A percentile compares a stretch with the other conserved stretches of the same genome.
Evolutionary conservation across 768 basidiomycete genomes (phyloP).

Genomic region (Boletus vinaceobasis): DNA sequence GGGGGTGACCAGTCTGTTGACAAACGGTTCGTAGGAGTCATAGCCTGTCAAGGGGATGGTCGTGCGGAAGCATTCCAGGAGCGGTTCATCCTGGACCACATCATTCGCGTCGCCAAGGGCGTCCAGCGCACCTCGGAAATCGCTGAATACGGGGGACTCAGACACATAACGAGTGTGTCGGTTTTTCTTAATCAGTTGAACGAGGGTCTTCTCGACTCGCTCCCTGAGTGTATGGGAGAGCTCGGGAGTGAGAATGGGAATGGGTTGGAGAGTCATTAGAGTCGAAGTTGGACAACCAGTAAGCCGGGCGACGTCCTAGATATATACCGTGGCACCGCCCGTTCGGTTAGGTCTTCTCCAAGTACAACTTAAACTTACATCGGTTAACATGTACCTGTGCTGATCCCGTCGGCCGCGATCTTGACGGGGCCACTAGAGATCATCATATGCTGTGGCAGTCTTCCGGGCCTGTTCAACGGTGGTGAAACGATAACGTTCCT

Average conservation of each 20-base stretch:
- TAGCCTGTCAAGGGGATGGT: constrained; percentile 20
- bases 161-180: constrained; percentile 10
- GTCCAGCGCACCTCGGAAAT: constrained; percentile 13
- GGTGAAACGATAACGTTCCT: no score
- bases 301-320: no score
- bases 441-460: no score
- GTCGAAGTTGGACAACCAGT: neutral
- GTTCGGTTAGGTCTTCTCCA: no score
- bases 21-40: constrained; percentile 18
- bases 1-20: constrained; percentile 8
- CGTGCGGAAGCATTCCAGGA: constrained; percentile 15
- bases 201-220: constrained; percentile 7
- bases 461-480: no score
- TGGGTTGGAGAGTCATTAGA: neutral
- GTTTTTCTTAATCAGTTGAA: constrained; percentile 11
- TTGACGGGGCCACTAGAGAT: no score
- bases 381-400: no score
- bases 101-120: neutral
- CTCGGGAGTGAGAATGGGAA: neutral
- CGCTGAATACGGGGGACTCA: constrained; percentile 11
- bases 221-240: neutral
- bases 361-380: no score
- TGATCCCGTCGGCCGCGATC: no score
- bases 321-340: neutral
- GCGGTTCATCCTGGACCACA: neutral